These are phyloP conservation scores for Pilatotrama ljubarskyi DNA, from an alignment of 768 basidiomycete genomes.

Conservation along the genomic window DNA sequence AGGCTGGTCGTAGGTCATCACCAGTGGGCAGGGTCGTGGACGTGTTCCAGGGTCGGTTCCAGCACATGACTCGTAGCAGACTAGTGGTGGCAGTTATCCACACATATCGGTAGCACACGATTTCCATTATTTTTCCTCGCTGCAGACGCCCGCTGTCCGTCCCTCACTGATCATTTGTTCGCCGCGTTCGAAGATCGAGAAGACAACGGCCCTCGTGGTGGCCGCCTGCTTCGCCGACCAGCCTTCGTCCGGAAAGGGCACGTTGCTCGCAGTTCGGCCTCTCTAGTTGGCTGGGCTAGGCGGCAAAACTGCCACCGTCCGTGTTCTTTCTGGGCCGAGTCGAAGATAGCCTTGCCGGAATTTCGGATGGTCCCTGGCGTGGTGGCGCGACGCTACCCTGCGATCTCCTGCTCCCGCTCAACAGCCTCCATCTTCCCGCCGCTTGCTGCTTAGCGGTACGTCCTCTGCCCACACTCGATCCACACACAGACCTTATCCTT, in stretches of 20 bases:
- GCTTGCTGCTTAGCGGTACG: not conserved
- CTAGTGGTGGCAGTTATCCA: not conserved
- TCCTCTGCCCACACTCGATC: not conserved
- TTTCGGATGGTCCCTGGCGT: not conserved
- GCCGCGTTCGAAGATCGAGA: conserved; percentile 15
- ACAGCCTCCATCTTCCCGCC: not conserved
- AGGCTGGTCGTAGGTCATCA: not conserved
- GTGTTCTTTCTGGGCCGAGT: not conserved
- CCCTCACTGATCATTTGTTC: conserved; percentile 2
- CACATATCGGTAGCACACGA: not conserved
- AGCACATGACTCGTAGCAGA: conserved; percentile 12
- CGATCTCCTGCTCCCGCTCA: not conserved
- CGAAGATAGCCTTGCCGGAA: conserved; percentile 1
- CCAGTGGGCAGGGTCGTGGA: conserved; percentile 9
- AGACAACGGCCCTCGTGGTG: conserved; percentile 11
- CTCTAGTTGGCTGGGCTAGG: not conserved
- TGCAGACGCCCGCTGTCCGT: conserved; percentile 7
- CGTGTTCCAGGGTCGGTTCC: conserved; percentile 5
- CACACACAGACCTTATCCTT: conserved; percentile 1
- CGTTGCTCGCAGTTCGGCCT: conserved; percentile 1
- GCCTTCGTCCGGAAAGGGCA: not conserved
- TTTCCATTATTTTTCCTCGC: not conserved
- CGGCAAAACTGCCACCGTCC: not conserved
- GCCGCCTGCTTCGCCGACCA: conserved; percentile 12
- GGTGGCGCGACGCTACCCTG: conserved; percentile 14